A percentile compares a stretch with the other conserved stretches of the same genome.
phyloP scores from a whole-genome alignment of 208 protist genomes.

The Crithidia thermophila region DNA sequence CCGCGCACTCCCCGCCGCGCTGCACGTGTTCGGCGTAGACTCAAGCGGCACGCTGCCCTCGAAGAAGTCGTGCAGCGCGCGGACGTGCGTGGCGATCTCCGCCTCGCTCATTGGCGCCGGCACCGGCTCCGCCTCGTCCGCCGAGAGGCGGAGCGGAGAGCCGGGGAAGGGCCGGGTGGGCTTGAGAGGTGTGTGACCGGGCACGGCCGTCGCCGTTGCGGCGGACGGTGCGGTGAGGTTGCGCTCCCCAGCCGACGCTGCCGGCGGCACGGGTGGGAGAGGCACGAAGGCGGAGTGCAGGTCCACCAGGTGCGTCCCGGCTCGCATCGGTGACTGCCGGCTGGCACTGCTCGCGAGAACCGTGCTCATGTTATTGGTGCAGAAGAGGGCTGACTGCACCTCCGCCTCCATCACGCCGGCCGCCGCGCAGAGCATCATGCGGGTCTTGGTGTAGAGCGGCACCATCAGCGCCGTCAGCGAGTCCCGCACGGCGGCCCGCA shows the following conservation, averaged over 20 bases:
- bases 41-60: slow-evolving; percentile 7
- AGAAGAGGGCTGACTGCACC: neutral
- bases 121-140: neutral
- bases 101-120: neutral
- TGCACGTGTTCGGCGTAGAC: slow-evolving; percentile 4
- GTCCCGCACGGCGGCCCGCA: slow-evolving; percentile 9
- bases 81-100: neutral
- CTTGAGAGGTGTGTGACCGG: too few relatives aligned
- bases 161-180: neutral
- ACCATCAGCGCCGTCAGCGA: slow-evolving; percentile 10
- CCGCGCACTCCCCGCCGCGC: slow-evolving; percentile 1
- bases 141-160: neutral
- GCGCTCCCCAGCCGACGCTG: neutral
- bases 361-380: too few relatives aligned
- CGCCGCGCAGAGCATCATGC: slow-evolving; percentile 10
- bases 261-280: neutral
- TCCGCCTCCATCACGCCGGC: neutral
- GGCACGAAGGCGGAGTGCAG: neutral
- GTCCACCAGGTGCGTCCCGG: neutral
- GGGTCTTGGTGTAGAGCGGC: slow-evolving; percentile 10
- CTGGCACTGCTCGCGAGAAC: neutral
- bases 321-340: neutral
- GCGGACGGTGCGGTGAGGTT: neutral
- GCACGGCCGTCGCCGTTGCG: too few relatives aligned
- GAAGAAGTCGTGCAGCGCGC: slow-evolving; percentile 24